A percentile compares a stretch with the other conserved stretches of the same genome.
Conservation (phyloP, 2,329 filamentous ascomycete species). For the Talaromyces pinophilus region DNA sequence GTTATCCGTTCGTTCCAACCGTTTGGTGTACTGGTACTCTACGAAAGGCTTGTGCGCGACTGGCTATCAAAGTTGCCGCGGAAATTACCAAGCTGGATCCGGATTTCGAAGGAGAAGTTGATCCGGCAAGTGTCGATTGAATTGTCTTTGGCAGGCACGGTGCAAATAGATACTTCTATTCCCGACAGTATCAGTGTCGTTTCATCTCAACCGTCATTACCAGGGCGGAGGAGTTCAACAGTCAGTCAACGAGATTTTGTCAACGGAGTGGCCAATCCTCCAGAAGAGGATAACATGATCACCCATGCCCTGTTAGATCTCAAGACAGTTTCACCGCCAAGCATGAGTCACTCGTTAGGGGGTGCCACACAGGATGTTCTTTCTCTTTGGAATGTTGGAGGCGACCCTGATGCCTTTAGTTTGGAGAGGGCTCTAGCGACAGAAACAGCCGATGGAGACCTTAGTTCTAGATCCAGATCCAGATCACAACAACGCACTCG, state of each 20-base stretch:
- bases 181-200: background rate
- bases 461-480: slow-evolving; percentile 22
- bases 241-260: background rate
- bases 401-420: slow-evolving; percentile 37
- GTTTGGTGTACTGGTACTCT: slow-evolving; percentile 32
- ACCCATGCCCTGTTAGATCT: slow-evolving; percentile 13
- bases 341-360: background rate
- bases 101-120: slow-evolving; percentile 42
- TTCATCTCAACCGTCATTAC: slow-evolving; percentile 11
- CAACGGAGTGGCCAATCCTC: background rate
- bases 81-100: slow-evolving; percentile 38
- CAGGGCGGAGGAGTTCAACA: background rate
- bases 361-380: slow-evolving; percentile 30
- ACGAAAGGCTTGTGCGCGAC: slow-evolving; percentile 40
- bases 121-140: slow-evolving; percentile 41
- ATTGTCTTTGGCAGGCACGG: slow-evolving; percentile 39
- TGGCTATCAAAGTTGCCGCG: slow-evolving; percentile 40
- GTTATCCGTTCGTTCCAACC: slow-evolving; percentile 23
- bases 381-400: slow-evolving; percentile 40
- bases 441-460: slow-evolving; percentile 27
- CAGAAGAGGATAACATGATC: background rate
- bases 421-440: slow-evolving; percentile 33
- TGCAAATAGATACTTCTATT: slow-evolving; percentile 26
- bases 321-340: slow-evolving; percentile 9
- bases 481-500: slow-evolving; percentile 28